Conservation (phyloP, 345 rosid species). For the Dipteronia dyeriana region DNA sequence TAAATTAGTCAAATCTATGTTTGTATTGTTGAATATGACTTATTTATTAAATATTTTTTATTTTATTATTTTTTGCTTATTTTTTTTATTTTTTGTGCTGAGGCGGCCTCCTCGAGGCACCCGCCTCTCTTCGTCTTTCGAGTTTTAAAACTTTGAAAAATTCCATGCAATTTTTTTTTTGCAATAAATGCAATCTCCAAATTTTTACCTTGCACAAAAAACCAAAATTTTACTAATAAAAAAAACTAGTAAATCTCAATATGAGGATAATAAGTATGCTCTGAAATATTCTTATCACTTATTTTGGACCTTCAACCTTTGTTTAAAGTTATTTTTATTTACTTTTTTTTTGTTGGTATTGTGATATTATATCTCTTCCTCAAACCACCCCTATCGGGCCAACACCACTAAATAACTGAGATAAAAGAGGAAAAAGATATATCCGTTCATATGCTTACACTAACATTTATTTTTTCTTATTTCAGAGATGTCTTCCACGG, state of each 20-base stretch:
- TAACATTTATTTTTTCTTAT: slow-evolving; percentile 22
- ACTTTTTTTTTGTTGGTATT: not conserved
- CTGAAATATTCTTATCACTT: not conserved
- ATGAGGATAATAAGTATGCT: not conserved
- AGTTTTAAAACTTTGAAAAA: no score
- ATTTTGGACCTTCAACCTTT: not conserved
- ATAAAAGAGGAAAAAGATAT: not conserved
- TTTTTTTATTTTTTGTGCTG: no score
- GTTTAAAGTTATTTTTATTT: not conserved
- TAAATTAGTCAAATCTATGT: no score
- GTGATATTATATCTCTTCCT: not conserved
- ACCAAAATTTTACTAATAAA: not conserved
- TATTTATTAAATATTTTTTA: no score
- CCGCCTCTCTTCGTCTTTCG: no score
- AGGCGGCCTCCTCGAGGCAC: no score
- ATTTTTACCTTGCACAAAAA: not conserved
- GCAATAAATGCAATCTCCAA: not conserved
- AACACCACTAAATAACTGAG: not conserved
- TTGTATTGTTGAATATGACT: no score
- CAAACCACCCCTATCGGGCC: not conserved
- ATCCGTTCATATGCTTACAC: not conserved
- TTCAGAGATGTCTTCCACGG: slow-evolving; percentile 85
- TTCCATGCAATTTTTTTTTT: not conserved
- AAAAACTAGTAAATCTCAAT: not conserved
- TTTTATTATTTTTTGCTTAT: no score